A percentile compares a stretch with the other conserved stretches of the same genome.
phyloP scores from a whole-genome alignment of 2,329 filamentous ascomycete species.

The Nigrograna mackinnonii region DNA sequence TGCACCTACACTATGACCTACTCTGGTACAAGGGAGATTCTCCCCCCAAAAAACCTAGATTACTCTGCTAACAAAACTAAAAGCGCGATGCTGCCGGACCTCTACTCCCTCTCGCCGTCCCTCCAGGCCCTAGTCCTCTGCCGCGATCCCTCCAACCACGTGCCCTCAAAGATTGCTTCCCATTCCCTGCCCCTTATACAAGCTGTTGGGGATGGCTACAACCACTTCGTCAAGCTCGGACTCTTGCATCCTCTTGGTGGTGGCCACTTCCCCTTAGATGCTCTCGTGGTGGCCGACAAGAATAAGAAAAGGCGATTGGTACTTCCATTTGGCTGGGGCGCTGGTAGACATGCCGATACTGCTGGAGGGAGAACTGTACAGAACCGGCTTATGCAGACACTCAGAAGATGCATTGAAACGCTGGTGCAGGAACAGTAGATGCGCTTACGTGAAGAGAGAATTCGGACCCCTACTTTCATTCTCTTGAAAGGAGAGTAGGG shows the following conservation, averaged over 20 bases:
- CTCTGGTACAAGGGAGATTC: conserved; percentile 36
- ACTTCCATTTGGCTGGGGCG: conserved; percentile 51
- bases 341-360: conserved; percentile 37
- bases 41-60: no score
- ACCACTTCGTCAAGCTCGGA: conserved; percentile 44
- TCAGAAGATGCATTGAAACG: conserved; percentile 28
- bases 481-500: no score
- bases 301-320: conserved; percentile 42
- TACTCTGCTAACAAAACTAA: not conserved
- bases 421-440: conserved; percentile 1
- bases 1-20: conserved; percentile 38
- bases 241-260: conserved; percentile 50
- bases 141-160: conserved; percentile 34
- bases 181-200: conserved; percentile 36
- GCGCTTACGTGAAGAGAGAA: no score
- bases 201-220: conserved; percentile 33
- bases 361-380: conserved; percentile 34
- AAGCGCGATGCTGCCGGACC: conserved; percentile 30
- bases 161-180: conserved; percentile 21
- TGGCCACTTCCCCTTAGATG: conserved; percentile 47
- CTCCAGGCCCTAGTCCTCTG: conserved; percentile 39
- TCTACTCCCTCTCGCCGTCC: conserved; percentile 34
- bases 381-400: conserved; percentile 26
- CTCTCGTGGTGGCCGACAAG: conserved; percentile 47
- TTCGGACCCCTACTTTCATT: no score